phyloP scores from a whole-genome alignment of 352 stramenopile species.

The Phytophthora cryptogea region DNA sequence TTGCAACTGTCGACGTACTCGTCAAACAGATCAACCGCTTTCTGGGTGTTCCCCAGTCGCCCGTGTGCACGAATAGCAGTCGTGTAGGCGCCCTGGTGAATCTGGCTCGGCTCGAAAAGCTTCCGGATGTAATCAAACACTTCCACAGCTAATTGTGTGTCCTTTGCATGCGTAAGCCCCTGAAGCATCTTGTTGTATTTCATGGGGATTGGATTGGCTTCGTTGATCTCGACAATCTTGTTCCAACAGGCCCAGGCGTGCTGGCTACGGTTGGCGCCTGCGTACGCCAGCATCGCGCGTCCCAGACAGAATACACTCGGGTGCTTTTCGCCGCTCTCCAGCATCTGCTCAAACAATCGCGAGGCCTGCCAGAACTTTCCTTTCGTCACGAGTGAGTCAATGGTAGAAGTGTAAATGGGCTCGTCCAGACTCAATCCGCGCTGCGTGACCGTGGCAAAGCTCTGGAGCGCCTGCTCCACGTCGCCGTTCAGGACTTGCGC shows the following conservation, averaged over 20 bases:
- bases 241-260: slow-evolving; percentile 72
- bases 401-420: slow-evolving; percentile 77
- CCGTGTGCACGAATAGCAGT: slow-evolving; percentile 74
- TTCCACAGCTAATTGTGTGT: slow-evolving; percentile 58
- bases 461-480: slow-evolving; percentile 75
- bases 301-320: slow-evolving; percentile 78
- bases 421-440: slow-evolving; percentile 59
- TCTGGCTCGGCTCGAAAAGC: slow-evolving; percentile 44
- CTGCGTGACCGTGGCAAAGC: slow-evolving; percentile 61
- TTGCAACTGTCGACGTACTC: slow-evolving; percentile 57
- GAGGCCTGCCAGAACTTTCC: slow-evolving; percentile 70
- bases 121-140: slow-evolving; percentile 70
- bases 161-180: slow-evolving; percentile 61
- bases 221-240: slow-evolving; percentile 59
- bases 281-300: slow-evolving; percentile 77
- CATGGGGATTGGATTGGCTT: slow-evolving; percentile 40
- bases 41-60: slow-evolving; percentile 65
- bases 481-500: slow-evolving; percentile 73
- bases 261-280: slow-evolving; percentile 68
- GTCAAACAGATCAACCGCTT: slow-evolving; percentile 74
- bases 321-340: slow-evolving; percentile 50
- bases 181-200: slow-evolving; percentile 74
- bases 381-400: slow-evolving; percentile 66
- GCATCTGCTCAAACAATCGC: slow-evolving; percentile 78
- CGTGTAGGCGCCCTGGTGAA: slow-evolving; percentile 64